These are phyloP conservation scores for Coleophoma crateriformis DNA, from an alignment of 2,329 filamentous ascomycete genomes.

Conservation along the genomic window DNA sequence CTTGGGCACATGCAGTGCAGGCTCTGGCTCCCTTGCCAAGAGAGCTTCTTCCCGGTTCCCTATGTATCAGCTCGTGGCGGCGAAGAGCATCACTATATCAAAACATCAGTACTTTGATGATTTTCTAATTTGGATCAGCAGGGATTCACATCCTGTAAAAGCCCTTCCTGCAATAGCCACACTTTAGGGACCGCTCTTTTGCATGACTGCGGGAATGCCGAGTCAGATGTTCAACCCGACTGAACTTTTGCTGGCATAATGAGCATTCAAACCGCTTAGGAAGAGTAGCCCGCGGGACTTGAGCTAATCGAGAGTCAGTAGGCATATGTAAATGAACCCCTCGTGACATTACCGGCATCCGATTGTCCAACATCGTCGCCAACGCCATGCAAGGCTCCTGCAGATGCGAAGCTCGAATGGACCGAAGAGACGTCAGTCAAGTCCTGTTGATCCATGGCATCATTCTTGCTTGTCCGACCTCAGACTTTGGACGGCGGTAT, in stretches of 20 bases:
- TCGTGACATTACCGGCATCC: no score
- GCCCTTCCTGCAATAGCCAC: slow-evolving; percentile 14
- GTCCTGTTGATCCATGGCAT: no score
- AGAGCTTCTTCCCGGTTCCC: slow-evolving; percentile 12
- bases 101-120: background rate
- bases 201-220: slow-evolving; percentile 16
- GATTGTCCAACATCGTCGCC: no score
- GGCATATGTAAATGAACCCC: no score
- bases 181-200: slow-evolving; percentile 16
- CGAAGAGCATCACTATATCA: slow-evolving; percentile 16
- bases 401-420: no score
- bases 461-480: no score
- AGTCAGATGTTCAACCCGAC: slow-evolving; percentile 17
- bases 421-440: no score
- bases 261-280: slow-evolving; percentile 9
- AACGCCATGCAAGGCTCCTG: no score
- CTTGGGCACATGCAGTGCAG: slow-evolving; percentile 15
- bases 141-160: slow-evolving; percentile 17
- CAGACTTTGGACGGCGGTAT: no score
- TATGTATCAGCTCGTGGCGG: slow-evolving; percentile 17
- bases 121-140: background rate
- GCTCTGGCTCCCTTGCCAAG: slow-evolving; percentile 15
- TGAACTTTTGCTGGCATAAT: slow-evolving; percentile 16
- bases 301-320: no score
- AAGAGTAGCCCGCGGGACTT: no score